Conservation (phyloP, 805 yeast species). For the Wickerhamiella azyma region DNA sequence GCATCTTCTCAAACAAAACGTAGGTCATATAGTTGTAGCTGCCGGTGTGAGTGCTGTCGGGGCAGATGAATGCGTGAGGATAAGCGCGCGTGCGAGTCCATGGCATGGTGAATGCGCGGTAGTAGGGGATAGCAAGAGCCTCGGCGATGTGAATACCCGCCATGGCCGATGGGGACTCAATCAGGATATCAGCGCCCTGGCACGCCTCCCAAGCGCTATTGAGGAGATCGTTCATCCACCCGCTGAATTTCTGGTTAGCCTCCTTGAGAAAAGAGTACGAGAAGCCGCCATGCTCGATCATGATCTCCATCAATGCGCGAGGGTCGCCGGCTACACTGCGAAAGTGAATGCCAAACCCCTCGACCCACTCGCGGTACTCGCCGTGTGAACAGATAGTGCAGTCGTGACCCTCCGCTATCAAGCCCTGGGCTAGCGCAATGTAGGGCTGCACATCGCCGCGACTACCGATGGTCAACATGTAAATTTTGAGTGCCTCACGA, state of each 20-base stretch:
- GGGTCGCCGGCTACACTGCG: slow-evolving; percentile 83
- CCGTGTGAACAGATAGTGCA: slow-evolving; percentile 76
- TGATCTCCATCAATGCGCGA: slow-evolving; percentile 75
- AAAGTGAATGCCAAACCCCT: slow-evolving; percentile 51
- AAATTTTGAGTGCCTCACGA: slow-evolving; percentile 40
- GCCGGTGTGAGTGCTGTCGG: slow-evolving; percentile 87
- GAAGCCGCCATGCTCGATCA: slow-evolving; percentile 84
- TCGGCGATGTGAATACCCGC: slow-evolving; percentile 93
- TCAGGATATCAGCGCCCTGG: slow-evolving; percentile 61
- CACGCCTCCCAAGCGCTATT: slow-evolving; percentile 76
- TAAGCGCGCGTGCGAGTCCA: slow-evolving; percentile 94
- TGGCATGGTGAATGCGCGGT: slow-evolving; percentile 95
- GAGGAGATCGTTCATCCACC: slow-evolving; percentile 70
- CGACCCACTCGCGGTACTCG: slow-evolving; percentile 71
- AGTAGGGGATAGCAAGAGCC: slow-evolving; percentile 76
- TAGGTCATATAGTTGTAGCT: slow-evolving; percentile 86
- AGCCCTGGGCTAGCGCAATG: slow-evolving; percentile 73
- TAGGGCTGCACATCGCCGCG: slow-evolving; percentile 97
- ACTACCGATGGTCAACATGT: slow-evolving; percentile 79
- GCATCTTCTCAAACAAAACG: slow-evolving; percentile 80
- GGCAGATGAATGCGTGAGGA: slow-evolving; percentile 92
- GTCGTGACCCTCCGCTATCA: slow-evolving; percentile 65
- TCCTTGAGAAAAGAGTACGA: slow-evolving; percentile 72
- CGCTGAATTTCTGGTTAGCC: slow-evolving; percentile 63
- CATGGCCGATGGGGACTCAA: slow-evolving; percentile 95